phyloP scores from a whole-genome alignment of 148 eudicot species.

The Cornus kousa region DNA sequence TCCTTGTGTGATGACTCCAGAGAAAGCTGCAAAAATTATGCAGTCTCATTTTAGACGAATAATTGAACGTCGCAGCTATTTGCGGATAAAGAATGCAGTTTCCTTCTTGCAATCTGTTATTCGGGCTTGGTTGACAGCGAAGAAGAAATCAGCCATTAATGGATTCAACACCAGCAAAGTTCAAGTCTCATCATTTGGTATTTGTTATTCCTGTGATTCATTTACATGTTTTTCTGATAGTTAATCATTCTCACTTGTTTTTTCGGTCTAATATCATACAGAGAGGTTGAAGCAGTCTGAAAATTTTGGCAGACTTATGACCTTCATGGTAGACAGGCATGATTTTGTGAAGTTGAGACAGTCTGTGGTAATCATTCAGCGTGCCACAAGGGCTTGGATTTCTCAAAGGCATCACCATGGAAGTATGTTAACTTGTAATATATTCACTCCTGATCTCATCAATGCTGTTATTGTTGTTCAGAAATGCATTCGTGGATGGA shows the following conservation, averaged over 20 bases:
- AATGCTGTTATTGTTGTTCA: constrained; percentile 31
- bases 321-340: constrained; percentile 52
- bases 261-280: constrained; percentile 23
- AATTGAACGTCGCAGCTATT: constrained; percentile 34
- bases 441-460: constrained; percentile 14
- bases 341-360: constrained; percentile 49
- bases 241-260: constrained; percentile 10
- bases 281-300: constrained; percentile 31
- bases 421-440: constrained; percentile 16
- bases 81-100: constrained; percentile 41
- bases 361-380: constrained; percentile 49
- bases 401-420: constrained; percentile 22
- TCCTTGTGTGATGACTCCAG: constrained; percentile 35
- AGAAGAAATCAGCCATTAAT: constrained; percentile 20
- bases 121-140: constrained; percentile 57
- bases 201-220: neutral
- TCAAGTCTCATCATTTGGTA: constrained; percentile 30
- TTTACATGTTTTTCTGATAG: neutral
- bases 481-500: constrained; percentile 29
- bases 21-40: constrained; percentile 59
- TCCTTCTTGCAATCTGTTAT: constrained; percentile 42
- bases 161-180: constrained; percentile 19
- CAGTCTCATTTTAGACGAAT: constrained; percentile 57
- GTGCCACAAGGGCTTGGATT: constrained; percentile 49
- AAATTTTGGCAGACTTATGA: constrained; percentile 24